A percentile compares a stretch with the other conserved stretches of the same genome.
These are phyloP conservation scores for Achlya hypogyna DNA, from an alignment of 352 stramenopile species.

Conservation along the genomic window DNA sequence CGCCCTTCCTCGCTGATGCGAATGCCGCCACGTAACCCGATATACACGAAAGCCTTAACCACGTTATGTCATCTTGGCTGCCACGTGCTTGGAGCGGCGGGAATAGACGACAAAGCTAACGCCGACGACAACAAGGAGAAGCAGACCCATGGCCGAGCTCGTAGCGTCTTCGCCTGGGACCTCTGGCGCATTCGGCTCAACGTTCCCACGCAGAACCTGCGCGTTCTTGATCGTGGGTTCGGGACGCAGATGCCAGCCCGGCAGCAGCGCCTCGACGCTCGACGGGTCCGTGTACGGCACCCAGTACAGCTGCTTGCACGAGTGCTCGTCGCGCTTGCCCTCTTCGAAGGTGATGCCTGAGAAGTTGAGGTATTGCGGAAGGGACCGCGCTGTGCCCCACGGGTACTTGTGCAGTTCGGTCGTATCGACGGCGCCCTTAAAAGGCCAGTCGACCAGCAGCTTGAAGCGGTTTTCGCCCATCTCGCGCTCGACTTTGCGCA, in stretches of 20 bases:
- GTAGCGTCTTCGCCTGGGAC: background rate
- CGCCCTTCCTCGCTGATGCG: no score
- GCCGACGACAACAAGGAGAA: no score
- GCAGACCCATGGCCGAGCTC: no score
- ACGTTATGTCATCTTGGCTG: no score
- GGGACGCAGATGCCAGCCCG: background rate
- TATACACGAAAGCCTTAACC: no score
- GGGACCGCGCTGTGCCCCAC: conserved; percentile 1
- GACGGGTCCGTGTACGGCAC: conserved; percentile 11
- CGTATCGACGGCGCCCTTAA: conserved; percentile 48
- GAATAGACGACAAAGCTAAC: no score
- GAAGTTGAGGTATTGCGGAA: conserved; percentile 2
- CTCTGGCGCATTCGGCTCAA: no score
- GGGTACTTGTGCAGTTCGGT: conserved; percentile 30
- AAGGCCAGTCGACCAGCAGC: conserved; percentile 39
- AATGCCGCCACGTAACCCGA: no score
- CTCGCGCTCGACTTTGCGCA: conserved; percentile 38
- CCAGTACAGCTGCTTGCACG: conserved; percentile 16
- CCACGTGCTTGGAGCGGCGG: no score
- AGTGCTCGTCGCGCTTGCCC: background rate
- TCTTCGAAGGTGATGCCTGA: conserved; percentile 8
- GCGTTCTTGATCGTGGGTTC: no score
- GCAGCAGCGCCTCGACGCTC: background rate
- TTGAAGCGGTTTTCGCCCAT: conserved; percentile 54
- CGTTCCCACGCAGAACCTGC: background rate